These are phyloP conservation scores for Acanthamoeba polyphaga DNA, from an alignment of 208 protist species.

Conservation along the genomic window DNA sequence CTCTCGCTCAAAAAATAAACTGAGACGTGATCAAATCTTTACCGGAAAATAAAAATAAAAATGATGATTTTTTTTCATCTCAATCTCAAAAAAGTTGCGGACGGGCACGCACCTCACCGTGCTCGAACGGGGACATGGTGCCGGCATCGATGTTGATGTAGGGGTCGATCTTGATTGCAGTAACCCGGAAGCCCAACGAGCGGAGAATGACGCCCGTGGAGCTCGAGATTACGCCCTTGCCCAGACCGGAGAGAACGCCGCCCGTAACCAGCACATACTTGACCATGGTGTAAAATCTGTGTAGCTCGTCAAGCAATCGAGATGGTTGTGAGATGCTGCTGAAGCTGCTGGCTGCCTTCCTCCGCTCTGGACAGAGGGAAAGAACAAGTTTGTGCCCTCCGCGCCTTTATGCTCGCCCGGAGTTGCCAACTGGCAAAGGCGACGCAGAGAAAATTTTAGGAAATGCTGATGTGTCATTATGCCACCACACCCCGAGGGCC, in stretches of 20 bases:
- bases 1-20: too few species aligned
- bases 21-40: neutral
- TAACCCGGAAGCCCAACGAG: slow-evolving; percentile 94
- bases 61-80: slow-evolving; percentile 72
- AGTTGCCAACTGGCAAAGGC: neutral
- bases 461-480: neutral
- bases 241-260: slow-evolving; percentile 98
- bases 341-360: slow-evolving; percentile 31
- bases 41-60: neutral
- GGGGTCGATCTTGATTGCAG: slow-evolving; percentile 99
- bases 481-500: too few species aligned
- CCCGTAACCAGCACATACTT: slow-evolving; percentile 98
- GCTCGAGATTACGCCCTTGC: slow-evolving; percentile 97
- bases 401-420: neutral
- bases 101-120: slow-evolving; percentile 89
- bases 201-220: slow-evolving; percentile 90
- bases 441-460: neutral
- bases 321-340: neutral
- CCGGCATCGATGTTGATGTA: slow-evolving; percentile 97
- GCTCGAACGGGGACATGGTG: slow-evolving; percentile 97
- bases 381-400: neutral
- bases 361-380: slow-evolving; percentile 48
- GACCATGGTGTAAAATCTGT: slow-evolving; percentile 13
- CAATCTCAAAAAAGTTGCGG: slow-evolving; percentile 61
- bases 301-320: neutral